phyloP scores from a whole-genome alignment of 2,329 filamentous ascomycete species.

The Fusarium cicatricum region DNA sequence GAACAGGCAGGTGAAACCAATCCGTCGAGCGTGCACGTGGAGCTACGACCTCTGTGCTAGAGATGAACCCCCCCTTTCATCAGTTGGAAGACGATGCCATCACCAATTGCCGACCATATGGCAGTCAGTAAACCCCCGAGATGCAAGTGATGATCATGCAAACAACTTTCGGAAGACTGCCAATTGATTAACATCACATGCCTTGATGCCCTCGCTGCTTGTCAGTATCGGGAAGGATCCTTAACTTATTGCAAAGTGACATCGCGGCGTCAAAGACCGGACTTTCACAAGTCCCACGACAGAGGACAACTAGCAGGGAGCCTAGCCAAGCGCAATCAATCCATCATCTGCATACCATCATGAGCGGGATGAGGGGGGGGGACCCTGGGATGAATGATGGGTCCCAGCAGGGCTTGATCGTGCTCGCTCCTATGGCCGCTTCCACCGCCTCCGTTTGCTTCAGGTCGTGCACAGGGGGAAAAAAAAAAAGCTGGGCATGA shows the following conservation, averaged over 20 bases:
- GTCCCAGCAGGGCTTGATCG: neutral
- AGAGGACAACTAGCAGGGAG: too few species aligned
- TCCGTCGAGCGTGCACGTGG: slow-evolving; percentile 19
- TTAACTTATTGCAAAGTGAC: too few species aligned
- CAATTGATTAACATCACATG: too few species aligned
- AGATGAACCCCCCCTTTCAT: slow-evolving; percentile 4
- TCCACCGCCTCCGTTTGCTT: slow-evolving; percentile 17
- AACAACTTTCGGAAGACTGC: too few species aligned
- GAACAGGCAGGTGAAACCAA: slow-evolving; percentile 30
- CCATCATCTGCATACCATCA: slow-evolving; percentile 29
- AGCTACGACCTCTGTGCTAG: slow-evolving; percentile 7
- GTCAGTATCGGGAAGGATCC: too few species aligned
- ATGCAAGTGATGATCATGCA: neutral
- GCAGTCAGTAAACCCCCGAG: neutral
- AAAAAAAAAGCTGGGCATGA: neutral
- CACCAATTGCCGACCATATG: neutral
- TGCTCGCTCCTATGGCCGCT: slow-evolving; percentile 2
- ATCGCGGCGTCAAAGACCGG: too few species aligned
- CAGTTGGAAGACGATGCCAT: neutral
- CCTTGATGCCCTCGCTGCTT: too few species aligned
- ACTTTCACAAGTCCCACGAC: too few species aligned
- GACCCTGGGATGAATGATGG: neutral
- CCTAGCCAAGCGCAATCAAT: neutral
- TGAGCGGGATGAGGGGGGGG: neutral
- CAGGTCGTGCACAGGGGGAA: slow-evolving; percentile 23